Base-by-base conservation (phyloP, 2,329 filamentous ascomycete species). In the Colletotrichum tanaceti region DNA sequence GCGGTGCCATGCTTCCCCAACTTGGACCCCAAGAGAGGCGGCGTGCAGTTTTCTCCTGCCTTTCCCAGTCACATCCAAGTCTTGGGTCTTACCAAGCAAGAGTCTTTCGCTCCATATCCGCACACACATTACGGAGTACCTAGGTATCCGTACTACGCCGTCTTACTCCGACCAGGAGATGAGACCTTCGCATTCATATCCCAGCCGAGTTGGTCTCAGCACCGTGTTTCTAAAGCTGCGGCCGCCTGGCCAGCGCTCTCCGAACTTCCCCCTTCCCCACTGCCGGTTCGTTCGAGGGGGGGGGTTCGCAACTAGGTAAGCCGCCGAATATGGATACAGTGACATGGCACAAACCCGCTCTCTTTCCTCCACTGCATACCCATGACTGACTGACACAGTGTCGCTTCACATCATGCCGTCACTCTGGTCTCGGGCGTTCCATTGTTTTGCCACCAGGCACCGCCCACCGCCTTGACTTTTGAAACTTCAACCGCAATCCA, bases 361-460 rank as follows among this genome's bases (percentile, higher is more conserved):
- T 20, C 49, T 41, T 41, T 55, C 5, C 24, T 24, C n/a, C 28
- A 35, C 32, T 32, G 6, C 50, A 43, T 38, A 39, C 59, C 52
- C 53, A 32, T 44, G 20, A 44, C 58, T 62, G 63, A 47, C 28
- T n/a, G 20, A 46, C 53, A 28, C 53, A 53, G 53, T 38, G 59
- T 53, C 35, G 41, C 61, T 39, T 61, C 39, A 41, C 63, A 57
- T 58, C 44, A 57, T 46, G 64, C 58, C 63, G 49, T 66, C 50
- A 47, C 38, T 57, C 22, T 24, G 35, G 39, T 39, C 39, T 58
- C 53, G 41, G 54, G 38, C 32, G 47, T 24, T 49, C 50, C 57
- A 41, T 57, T 57, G 32, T 55, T 60, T 68, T 65, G 66, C 66
- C 66, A 61, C 62, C 55, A 61, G 54, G 65, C 44, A 65, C 62